These are phyloP conservation scores for Suhomyces coccinellae DNA, from an alignment of 1,139 yeast species.

Conservation along the genomic window DNA sequence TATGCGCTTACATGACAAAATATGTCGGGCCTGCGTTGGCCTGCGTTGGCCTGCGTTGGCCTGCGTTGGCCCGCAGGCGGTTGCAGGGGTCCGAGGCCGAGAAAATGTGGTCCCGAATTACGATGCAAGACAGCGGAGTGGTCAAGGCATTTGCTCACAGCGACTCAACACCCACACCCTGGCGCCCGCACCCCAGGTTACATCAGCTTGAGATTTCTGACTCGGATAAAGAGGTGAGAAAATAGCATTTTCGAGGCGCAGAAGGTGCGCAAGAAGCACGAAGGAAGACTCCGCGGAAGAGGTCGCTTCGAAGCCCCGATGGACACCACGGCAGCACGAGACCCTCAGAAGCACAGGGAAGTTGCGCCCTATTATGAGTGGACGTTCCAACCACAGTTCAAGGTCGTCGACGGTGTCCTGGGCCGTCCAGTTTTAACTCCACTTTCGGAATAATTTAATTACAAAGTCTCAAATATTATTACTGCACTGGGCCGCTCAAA, in stretches of 20 bases:
- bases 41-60: not conserved
- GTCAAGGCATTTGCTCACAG: not conserved
- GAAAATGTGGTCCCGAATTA: not conserved
- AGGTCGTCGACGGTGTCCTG: too few species aligned
- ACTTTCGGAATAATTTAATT: not conserved
- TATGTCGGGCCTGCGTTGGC: not conserved
- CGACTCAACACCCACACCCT: not conserved
- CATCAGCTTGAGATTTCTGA: not conserved
- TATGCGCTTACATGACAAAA: slow-evolving; percentile 1
- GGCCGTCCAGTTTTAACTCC: too few species aligned
- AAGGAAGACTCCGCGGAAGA: too few species aligned
- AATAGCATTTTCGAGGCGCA: too few species aligned
- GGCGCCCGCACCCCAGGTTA: not conserved
- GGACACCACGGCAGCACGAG: too few species aligned
- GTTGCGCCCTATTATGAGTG: too few species aligned
- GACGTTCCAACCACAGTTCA: too few species aligned
- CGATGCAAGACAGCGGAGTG: too few species aligned
- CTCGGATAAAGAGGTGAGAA: not conserved
- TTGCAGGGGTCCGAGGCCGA: not conserved
- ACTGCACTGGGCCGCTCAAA: not conserved
- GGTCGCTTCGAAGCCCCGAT: too few species aligned
- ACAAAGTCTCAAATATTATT: not conserved
- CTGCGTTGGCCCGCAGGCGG: not conserved
- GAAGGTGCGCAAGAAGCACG: too few species aligned
- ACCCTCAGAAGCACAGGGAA: too few species aligned